Evolutionary conservation across 805 yeast genomes (phyloP).

Genomic region (Hanseniaspora valbyensis): DNA sequence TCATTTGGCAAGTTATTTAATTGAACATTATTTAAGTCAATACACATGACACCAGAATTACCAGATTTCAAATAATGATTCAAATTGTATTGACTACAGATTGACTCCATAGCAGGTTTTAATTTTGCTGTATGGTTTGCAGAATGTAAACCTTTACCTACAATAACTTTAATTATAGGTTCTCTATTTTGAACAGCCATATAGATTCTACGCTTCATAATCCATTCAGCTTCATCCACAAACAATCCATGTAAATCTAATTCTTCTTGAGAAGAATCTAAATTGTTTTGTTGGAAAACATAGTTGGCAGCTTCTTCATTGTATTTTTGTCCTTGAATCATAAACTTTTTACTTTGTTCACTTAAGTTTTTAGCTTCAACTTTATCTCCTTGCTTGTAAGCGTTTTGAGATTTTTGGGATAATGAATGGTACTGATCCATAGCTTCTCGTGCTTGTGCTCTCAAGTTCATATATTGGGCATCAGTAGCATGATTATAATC

Average conservation of each 20-base stretch:
- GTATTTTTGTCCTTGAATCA: constrained; percentile 50
- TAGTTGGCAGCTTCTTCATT: constrained; percentile 81
- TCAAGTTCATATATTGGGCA: constrained; percentile 46
- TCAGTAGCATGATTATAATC: constrained; percentile 72
- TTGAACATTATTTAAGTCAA: constrained; percentile 44
- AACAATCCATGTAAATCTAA: constrained; percentile 88
- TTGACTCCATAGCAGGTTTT: constrained; percentile 75
- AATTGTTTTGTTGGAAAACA: constrained; percentile 77
- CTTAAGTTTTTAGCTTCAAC: constrained; percentile 62
- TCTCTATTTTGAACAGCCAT: constrained; percentile 51
- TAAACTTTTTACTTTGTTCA: constrained; percentile 51
- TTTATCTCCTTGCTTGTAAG: constrained; percentile 66
- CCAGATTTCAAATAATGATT: constrained; percentile 51
- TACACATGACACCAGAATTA: constrained; percentile 70
- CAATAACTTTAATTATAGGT: constrained; percentile 63
- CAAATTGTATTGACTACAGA: constrained; percentile 59
- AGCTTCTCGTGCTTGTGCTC: constrained; percentile 60
- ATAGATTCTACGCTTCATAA: constrained; percentile 61
- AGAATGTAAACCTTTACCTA: constrained; percentile 87
- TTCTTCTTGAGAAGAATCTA: constrained; percentile 75
- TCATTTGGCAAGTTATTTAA: constrained; percentile 30
- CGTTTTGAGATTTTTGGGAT: constrained; percentile 60
- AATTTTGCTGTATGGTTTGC: constrained; percentile 71
- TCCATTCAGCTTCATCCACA: constrained; percentile 77
- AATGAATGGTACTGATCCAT: constrained; percentile 44